A percentile compares a stretch with the other conserved stretches of the same genome.
Evolutionary conservation across 208 protist genomes (phyloP).

Genomic region (Leishmania tarentolae): DNA sequence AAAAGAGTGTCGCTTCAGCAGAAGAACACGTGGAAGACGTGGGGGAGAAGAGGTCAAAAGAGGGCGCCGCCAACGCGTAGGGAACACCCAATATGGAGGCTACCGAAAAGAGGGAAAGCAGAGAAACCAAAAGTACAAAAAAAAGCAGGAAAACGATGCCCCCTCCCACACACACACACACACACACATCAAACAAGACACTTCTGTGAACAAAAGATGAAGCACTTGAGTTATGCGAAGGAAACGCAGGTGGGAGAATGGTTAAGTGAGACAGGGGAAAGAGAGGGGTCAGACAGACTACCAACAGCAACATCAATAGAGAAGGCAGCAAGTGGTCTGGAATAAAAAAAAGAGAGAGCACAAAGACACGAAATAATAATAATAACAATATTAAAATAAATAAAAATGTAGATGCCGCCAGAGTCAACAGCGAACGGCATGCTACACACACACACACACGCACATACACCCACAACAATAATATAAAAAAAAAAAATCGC

Average conservation of each 20-base stretch:
- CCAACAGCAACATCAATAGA: constrained; percentile 5
- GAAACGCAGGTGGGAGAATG: background rate
- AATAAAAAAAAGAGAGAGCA: background rate
- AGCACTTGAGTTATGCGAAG: too few species aligned
- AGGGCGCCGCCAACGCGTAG: background rate
- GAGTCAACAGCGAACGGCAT: background rate
- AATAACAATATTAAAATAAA: too few species aligned
- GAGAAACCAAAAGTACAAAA: background rate
- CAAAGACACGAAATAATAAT: background rate
- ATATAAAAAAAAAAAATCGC: background rate
- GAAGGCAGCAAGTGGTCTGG: background rate
- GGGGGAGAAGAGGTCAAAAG: background rate
- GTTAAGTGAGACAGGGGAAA: background rate
- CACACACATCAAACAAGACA: background rate
- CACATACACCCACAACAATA: background rate
- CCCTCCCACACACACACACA: background rate
- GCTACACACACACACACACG: background rate
- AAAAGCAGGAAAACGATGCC: background rate
- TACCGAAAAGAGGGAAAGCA: background rate
- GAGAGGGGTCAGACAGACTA: background rate
- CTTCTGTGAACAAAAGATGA: constrained; percentile 3
- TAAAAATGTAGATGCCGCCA: background rate
- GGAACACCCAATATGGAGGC: background rate
- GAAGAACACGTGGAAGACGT: background rate
- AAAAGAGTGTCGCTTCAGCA: background rate